Base-by-base conservation (phyloP, 2,329 filamentous ascomycete species). In the Bipolaris sorokiniana region DNA sequence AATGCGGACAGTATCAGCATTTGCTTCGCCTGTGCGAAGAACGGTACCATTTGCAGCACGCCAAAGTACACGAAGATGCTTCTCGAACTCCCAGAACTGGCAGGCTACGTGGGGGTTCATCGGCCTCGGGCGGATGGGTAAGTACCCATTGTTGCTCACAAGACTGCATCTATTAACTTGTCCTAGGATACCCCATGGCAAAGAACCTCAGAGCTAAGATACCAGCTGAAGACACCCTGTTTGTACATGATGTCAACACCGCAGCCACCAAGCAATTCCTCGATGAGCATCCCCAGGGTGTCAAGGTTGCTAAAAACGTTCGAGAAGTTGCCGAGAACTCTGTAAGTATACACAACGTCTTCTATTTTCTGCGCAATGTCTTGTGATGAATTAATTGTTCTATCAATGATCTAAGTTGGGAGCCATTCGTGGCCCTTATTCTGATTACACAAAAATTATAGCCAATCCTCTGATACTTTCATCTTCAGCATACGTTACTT, bases 361-460 rank as follows among this genome's bases (percentile, higher is more conserved):
- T 54, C 58, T 9, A 34, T 46, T 44, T 10, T 40, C 23, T 33
- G 28, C 5, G 34, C n/a, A 22, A 22, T 15, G n/a, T 65, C 61
- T 52, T 59, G 77, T 84, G 84, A 85, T 85, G 83, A 84, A 68
- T 62, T 62, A 66, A 75, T 74, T 73, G 63, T 75, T 79, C 80
- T 79, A 81, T 83, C 78, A 81, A 88, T 89, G 87, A 89, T 89
- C 86, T 88, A 90, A 90, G 86, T 89, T 88, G 86, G 86, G 84
- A 77, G 78, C 80, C 78, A 80, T 78, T 80, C 77, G 81, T 80
- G 75, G 75, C 77, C 80, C 82, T 81, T 81, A 58, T 69, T 74
- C 72, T 89, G 87, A 89, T 90, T 89, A 84, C 71, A 73, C 78
- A 72, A 77, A 77, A 80, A 77, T 81, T 79, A 86, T 83, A 90